These are phyloP conservation scores for Penicillium brevicompactum DNA, from an alignment of 2,329 filamentous ascomycete genomes.

Conservation along the genomic window DNA sequence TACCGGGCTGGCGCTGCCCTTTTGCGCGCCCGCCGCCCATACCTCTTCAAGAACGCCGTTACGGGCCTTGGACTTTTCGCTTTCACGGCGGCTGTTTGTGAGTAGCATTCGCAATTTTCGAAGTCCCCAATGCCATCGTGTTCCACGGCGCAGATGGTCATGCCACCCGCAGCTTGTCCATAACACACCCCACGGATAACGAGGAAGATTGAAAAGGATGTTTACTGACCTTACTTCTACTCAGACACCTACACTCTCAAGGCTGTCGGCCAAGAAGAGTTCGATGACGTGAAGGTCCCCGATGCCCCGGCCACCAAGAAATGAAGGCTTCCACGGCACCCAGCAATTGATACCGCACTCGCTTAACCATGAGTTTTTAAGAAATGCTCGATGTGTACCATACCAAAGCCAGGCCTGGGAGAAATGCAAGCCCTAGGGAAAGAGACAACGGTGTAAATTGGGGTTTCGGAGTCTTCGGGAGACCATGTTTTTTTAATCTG, in stretches of 20 bases:
- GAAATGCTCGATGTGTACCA: constrained; percentile 16
- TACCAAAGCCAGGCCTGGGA: constrained; percentile 9
- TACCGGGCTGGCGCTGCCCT: constrained; percentile 85
- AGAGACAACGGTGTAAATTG: constrained; percentile 22
- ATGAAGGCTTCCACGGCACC: constrained; percentile 14
- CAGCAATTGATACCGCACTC: constrained; percentile 3
- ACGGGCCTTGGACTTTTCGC: constrained; percentile 72
- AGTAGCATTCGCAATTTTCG: constrained; percentile 39
- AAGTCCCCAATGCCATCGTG: not conserved
- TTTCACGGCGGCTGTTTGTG: constrained; percentile 86
- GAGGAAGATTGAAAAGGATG: not conserved
- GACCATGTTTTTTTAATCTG: constrained; percentile 15
- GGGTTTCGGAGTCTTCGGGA: constrained; percentile 27
- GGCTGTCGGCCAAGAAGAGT: constrained; percentile 93
- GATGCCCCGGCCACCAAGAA: constrained; percentile 59
- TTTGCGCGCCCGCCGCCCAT: constrained; percentile 87
- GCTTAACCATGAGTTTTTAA: not conserved
- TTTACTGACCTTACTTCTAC: constrained; percentile 3
- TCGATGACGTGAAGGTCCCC: constrained; percentile 91
- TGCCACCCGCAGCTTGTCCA: constrained; percentile 4
- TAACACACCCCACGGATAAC: not conserved
- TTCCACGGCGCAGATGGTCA: not conserved
- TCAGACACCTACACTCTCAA: constrained; percentile 73
- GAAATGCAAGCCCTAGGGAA: constrained; percentile 6
- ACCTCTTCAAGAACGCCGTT: constrained; percentile 83